Percentiles rank a stretch among this genome's conserved stretches.
Conservation (phyloP, 202 grass and related monocot species). For the Elaeis oleifera region DNA sequence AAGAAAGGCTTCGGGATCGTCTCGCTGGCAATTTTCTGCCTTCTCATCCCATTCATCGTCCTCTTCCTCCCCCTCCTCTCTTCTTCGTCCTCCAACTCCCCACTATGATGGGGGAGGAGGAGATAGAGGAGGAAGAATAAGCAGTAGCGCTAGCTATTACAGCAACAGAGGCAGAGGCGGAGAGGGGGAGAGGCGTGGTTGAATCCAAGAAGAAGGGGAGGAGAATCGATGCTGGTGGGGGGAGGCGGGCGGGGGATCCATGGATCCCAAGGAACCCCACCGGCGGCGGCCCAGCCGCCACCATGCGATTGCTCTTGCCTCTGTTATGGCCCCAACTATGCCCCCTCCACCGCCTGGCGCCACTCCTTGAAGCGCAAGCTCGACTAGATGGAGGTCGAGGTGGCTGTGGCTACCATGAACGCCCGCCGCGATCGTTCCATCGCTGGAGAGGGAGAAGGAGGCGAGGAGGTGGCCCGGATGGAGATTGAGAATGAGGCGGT, state of each 20-base stretch:
- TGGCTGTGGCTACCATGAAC: background rate
- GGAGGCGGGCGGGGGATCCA: too few relatives aligned
- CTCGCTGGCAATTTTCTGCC: too few relatives aligned
- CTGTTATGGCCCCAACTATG: background rate
- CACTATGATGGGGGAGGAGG: background rate
- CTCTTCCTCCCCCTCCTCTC: too few relatives aligned
- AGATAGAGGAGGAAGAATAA: background rate
- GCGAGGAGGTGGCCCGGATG: background rate
- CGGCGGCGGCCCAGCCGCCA: background rate
- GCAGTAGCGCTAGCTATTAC: background rate
- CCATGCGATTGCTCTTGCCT: slow-evolving; percentile 6
- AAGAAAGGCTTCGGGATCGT: too few relatives aligned
- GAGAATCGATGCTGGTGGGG: background rate
- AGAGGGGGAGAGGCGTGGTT: too few relatives aligned
- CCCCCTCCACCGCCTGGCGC: background rate
- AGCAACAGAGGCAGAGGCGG: too few relatives aligned
- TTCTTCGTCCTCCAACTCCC: background rate
- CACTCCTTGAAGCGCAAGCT: slow-evolving; percentile 18
- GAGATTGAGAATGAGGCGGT: slow-evolving; percentile 2
- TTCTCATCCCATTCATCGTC: too few relatives aligned
- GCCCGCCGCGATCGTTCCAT: too few relatives aligned
- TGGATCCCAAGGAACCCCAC: slow-evolving; percentile 10
- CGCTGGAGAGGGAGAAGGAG: too few relatives aligned
- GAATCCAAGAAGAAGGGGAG: too few relatives aligned
- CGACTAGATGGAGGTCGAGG: background rate